A percentile compares a stretch with the other conserved stretches of the same genome.
These are phyloP conservation scores for Rhynchospora tenuis DNA, from an alignment of 176 grass and related monocot species.

Conservation along the genomic window DNA sequence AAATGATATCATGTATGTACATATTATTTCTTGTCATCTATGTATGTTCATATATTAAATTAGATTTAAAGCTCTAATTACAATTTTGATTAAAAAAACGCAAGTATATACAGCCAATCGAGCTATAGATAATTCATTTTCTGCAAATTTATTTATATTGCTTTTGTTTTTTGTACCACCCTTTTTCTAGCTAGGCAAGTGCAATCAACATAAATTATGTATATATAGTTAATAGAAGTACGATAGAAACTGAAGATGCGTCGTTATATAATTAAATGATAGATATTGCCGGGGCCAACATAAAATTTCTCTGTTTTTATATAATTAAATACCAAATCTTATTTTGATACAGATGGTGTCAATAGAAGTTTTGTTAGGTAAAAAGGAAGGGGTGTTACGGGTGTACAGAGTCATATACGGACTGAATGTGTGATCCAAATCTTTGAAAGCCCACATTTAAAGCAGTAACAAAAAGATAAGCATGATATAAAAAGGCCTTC, in stretches of 20 bases:
- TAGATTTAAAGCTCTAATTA: background rate
- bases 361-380: background rate
- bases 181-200: too few relatives aligned
- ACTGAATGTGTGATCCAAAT: background rate
- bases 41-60: background rate
- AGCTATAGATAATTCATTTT: background rate
- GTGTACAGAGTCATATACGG: constrained; percentile 14
- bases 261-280: too few relatives aligned
- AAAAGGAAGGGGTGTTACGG: background rate
- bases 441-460: constrained; percentile 7
- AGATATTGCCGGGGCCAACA: background rate
- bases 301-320: background rate
- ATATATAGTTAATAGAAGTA: too few relatives aligned
- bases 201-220: too few relatives aligned
- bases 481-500: constrained; percentile 16
- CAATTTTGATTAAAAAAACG: background rate
- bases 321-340: background rate
- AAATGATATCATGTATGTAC: background rate
- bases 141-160: too few relatives aligned
- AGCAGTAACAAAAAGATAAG: constrained; percentile 23
- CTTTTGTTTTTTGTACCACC: too few relatives aligned
- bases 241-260: too few relatives aligned
- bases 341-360: background rate
- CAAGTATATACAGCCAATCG: background rate
- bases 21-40: background rate